A percentile compares a stretch with the other conserved stretches of the same genome.
These are phyloP conservation scores for Boletus rex-veris DNA, from an alignment of 768 basidiomycete species.

Conservation along the genomic window DNA sequence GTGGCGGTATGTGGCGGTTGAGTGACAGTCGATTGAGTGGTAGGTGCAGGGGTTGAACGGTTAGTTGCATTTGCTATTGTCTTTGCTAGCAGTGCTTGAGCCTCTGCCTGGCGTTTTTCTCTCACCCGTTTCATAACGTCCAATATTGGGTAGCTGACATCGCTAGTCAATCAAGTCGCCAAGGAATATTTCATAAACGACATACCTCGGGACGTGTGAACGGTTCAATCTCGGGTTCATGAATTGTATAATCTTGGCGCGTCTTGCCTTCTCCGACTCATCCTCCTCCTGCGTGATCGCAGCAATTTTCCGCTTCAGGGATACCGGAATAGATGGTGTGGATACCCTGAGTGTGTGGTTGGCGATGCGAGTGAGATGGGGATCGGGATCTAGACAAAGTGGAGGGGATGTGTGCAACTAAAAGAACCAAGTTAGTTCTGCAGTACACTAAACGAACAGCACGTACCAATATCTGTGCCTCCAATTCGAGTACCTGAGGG, in stretches of 20 bases:
- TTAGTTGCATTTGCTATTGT: conserved; percentile 30
- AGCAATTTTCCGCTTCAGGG: conserved; percentile 74
- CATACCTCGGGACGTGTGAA: conserved; percentile 49
- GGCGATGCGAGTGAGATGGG: conserved; percentile 69
- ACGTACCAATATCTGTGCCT: conserved; percentile 69
- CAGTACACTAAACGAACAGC: background rate
- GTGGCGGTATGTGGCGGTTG: conserved; percentile 32
- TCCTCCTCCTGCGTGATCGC: conserved; percentile 72
- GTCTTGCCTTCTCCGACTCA: conserved; percentile 68
- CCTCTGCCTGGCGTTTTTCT: conserved; percentile 27
- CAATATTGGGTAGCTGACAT: conserved; percentile 53
- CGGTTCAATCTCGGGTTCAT: conserved; percentile 62
- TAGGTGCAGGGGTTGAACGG: conserved; percentile 26
- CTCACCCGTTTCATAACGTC: conserved; percentile 41
- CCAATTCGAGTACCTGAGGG: conserved; percentile 65
- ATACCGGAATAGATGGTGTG: conserved; percentile 65
- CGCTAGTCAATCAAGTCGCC: conserved; percentile 1
- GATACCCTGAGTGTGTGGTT: conserved; percentile 74
- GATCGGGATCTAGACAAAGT: conserved; percentile 77
- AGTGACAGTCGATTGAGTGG: conserved; percentile 33
- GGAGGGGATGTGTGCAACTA: conserved; percentile 75
- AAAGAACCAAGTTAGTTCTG: conserved; percentile 7
- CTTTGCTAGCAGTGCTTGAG: conserved; percentile 23
- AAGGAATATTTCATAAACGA: conserved; percentile 3
- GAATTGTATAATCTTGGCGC: conserved; percentile 72